A percentile compares a stretch with the other conserved stretches of the same genome.
These are phyloP conservation scores for Plantago coronopus DNA, from an alignment of 305 asterid genomes.

Conservation along the genomic window DNA sequence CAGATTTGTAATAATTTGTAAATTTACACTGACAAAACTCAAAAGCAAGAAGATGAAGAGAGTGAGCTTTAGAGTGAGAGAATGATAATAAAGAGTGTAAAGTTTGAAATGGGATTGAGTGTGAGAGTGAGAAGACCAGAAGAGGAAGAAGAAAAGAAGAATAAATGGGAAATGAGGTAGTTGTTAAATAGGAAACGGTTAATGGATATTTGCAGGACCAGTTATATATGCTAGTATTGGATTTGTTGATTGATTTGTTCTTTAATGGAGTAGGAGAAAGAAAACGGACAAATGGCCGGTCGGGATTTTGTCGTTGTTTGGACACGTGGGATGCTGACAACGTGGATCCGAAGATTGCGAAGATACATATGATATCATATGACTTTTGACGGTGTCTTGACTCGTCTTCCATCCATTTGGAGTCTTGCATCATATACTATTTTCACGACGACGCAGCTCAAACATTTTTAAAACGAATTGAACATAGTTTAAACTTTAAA, in stretches of 20 bases:
- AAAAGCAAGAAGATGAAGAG: neutral
- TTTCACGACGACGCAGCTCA: too few species aligned
- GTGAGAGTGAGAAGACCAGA: slow-evolving; percentile 5
- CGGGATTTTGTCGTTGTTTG: slow-evolving; percentile 20
- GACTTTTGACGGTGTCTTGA: slow-evolving; percentile 27
- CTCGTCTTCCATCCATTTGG: neutral
- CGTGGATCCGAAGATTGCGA: slow-evolving; percentile 54
- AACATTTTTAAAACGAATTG: too few species aligned
- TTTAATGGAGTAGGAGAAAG: slow-evolving; percentile 18
- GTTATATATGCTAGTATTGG: slow-evolving; percentile 7
- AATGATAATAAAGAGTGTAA: neutral
- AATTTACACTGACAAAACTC: neutral
- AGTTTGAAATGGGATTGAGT: neutral
- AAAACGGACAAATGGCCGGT: slow-evolving; percentile 29
- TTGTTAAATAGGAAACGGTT: slow-evolving; percentile 36
- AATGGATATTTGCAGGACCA: slow-evolving; percentile 28
- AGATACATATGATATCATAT: too few species aligned
- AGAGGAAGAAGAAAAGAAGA: slow-evolving; percentile 16
- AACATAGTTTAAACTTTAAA: too few species aligned
- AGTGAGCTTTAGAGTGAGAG: slow-evolving; percentile 13
- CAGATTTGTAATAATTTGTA: too few species aligned
- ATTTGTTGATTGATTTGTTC: neutral
- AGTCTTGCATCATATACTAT: too few species aligned
- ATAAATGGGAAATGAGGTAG: neutral
- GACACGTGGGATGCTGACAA: slow-evolving; percentile 60